Conservation (phyloP, 2,329 filamentous ascomycete genomes). For the Calonectria honghensis region DNA sequence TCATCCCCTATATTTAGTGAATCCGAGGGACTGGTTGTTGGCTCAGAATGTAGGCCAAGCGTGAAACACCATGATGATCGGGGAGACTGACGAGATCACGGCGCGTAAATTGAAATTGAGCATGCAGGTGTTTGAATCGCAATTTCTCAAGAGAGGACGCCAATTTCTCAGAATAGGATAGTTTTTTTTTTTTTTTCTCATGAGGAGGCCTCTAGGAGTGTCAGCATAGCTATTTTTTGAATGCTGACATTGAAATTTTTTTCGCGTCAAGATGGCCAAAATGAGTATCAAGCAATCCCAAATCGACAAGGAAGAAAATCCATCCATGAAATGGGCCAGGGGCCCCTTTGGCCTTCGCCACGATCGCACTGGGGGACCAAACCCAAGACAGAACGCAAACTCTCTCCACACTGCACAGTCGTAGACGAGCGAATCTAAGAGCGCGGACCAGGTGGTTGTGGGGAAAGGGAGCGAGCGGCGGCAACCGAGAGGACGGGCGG, state of each 20-base stretch:
- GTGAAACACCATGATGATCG: conserved; percentile 14
- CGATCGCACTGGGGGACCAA: conserved; percentile 5
- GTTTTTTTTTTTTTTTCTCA: neutral
- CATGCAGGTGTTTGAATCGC: neutral
- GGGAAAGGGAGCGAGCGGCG: conserved; percentile 28
- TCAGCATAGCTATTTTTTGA: conserved; percentile 9
- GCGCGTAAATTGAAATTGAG: conserved; percentile 18
- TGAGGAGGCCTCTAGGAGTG: conserved; percentile 9
- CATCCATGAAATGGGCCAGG: conserved; percentile 22
- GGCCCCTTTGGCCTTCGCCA: neutral
- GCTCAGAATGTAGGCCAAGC: conserved; percentile 14
- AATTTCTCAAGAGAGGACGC: conserved; percentile 1
- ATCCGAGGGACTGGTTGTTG: conserved; percentile 31
- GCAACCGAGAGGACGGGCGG: conserved; percentile 14
- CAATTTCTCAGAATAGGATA: conserved; percentile 6
- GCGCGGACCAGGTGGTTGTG: neutral
- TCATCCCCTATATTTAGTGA: neutral
- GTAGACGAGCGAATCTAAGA: conserved; percentile 3
- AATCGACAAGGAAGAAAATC: conserved; percentile 4
- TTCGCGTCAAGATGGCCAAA: neutral
- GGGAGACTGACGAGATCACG: neutral
- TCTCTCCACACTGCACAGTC: neutral
- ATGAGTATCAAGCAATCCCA: neutral
- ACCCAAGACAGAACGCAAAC: conserved; percentile 10
- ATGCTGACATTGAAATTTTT: conserved; percentile 21